Evolutionary conservation across 495 filamentous ascomycete genomes (phyloP), one percentile per base, ranked within the genome.

Genomic region (Amorphotheca resinae): DNA sequence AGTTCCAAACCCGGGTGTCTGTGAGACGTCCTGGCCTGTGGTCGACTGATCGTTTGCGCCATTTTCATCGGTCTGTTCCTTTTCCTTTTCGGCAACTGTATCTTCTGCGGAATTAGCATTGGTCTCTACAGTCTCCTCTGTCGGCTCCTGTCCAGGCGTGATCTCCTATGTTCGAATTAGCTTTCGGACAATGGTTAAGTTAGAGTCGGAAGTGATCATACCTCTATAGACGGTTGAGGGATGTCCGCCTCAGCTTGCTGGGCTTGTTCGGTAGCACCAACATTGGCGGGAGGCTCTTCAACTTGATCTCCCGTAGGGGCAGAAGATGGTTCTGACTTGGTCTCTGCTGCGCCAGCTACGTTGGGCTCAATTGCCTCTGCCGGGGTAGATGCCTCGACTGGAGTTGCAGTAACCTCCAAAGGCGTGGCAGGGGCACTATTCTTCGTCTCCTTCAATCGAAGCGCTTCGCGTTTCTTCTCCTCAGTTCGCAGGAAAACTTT

Each of bases 401-500:
- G 47, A 2, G 51, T 49, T 3, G 58, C 47, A 4, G 56, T 55
- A 1, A 46, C 35, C 12, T 38, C 22, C n/a, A 66, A 48, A 6
- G 69, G 67, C 8, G 67, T 69, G 14, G 60, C 51, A 1, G 69
- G 67, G 2, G 68, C 53, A 3, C 63, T 57, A 12, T 62, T 60
- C 40, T 69, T 63, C 18, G 51, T 47, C 33, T 56, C 48, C 33
- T 56, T 53, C 36, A 34, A 33, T 4, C 47, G 40, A 3, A 49
- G 22, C 28, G 50, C 47, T 41, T 75, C 75, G 26, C 79, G 68
- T 58, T 93, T 95, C 69, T 93, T 94, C 60, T 89, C 83, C 49
- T 82, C 81, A 1, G 82, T 89, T 33, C 81, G 74, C 18, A 99
- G 62, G 52, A 93, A 96, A 2, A 87, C 86, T 49, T 80, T 81